These are phyloP conservation scores for Fonsecaea multimorphosa DNA, from an alignment of 2,329 filamentous ascomycete species.

Conservation along the genomic window DNA sequence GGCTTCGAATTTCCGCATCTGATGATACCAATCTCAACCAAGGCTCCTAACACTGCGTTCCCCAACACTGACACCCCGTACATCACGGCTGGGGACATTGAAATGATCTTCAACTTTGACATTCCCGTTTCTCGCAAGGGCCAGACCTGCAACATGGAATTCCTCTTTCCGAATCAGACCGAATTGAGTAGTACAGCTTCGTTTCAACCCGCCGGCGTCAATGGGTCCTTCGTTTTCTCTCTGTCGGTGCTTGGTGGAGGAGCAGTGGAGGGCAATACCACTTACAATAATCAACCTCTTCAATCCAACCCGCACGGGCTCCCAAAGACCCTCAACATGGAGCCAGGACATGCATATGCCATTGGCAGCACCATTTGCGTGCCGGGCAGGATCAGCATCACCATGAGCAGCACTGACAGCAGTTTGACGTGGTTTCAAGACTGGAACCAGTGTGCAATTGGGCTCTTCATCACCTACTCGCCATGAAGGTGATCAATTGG, in stretches of 20 bases:
- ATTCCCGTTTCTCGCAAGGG: conserved; percentile 60
- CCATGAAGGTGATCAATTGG: conserved; percentile 9
- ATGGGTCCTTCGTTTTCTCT: conserved; percentile 59
- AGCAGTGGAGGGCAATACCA: conserved; percentile 57
- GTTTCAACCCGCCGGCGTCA: conserved; percentile 60
- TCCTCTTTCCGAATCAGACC: conserved; percentile 65
- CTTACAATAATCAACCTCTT: conserved; percentile 58
- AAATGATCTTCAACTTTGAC: conserved; percentile 73
- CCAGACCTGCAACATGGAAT: conserved; percentile 67
- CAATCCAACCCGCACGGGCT: conserved; percentile 52
- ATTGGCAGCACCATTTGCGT: conserved; percentile 48
- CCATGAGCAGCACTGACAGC: conserved; percentile 57
- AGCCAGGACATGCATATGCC: conserved; percentile 60
- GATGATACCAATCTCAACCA: conserved; percentile 65
- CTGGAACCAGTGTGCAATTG: conserved; percentile 53
- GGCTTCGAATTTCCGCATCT: conserved; percentile 65
- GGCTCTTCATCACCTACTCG: conserved; percentile 33
- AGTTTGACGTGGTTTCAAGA: conserved; percentile 69
- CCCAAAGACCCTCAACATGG: conserved; percentile 45
- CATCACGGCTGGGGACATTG: conserved; percentile 46
- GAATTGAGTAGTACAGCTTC: conserved; percentile 64
- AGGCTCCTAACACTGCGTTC: conserved; percentile 57
- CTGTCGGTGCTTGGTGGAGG: conserved; percentile 48
- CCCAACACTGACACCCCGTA: conserved; percentile 61
- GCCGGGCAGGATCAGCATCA: conserved; percentile 55